Evolutionary conservation across 805 yeast genomes (phyloP), one percentile per base, ranked within the genome.

Genomic region (Maudiozyma bulderi): DNA sequence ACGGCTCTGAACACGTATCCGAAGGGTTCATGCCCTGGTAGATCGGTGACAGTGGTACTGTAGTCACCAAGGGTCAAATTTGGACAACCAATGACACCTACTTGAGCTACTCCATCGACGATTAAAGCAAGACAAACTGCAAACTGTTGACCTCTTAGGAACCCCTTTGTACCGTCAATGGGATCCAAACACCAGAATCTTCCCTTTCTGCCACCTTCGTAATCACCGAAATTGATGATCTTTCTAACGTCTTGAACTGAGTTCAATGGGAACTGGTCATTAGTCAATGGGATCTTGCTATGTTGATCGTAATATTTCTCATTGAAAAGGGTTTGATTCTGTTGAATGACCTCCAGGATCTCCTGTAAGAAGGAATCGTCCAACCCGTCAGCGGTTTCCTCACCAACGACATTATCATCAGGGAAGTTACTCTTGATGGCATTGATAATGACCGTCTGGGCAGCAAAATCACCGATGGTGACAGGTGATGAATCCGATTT

Each of bases 101-200:
- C 74, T 52, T 84, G 81, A 1, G 88, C 95, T 45, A 78, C 73
- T 11, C 96, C 95, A 60, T 90, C 84, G 32, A 81, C 95, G 44
- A 93, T 82, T 55, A 93, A 70, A 0, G 95, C 97, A 43, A 93
- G 72, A 63, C 99, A 93, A 1, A 93, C 95, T 1, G 99, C 97
- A 66, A 88, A 93, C 64, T 93, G 99, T 55, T 90, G 97, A 44
- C 96, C 95, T 61, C 99, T 76, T 48, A 93, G 71, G 64, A 93
- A 93, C 0, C 99, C 99, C 65, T 83, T 93, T 20, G 99, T 93
- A 7, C 99, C 99, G 62, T 93, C 99, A 53, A 93, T 90, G 39
- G 99, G 99, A 62, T 93, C 99, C 60, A 93, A 71, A 0, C 97
- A 95, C 99, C 99, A 93, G 63, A 87, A 81, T 52, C 99, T 74